A percentile compares a stretch with the other conserved stretches of the same genome.
Evolutionary conservation across 2,329 filamentous ascomycete species (phyloP).

Genomic region (Aspergillus proliferans): DNA sequence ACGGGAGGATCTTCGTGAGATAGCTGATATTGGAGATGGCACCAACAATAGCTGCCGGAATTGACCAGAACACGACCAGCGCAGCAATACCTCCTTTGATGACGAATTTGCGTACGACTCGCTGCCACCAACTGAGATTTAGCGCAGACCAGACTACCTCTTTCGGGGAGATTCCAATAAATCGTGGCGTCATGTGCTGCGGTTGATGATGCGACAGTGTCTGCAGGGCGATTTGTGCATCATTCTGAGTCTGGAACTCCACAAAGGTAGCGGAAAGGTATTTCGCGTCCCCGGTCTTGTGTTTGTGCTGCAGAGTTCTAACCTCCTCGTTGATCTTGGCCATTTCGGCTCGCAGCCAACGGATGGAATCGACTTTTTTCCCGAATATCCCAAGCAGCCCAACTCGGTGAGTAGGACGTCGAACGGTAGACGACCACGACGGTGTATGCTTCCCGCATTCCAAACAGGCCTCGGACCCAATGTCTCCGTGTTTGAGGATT

Average conservation of each 20-base stretch:
- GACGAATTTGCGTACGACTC: conserved; percentile 63
- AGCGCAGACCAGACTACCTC: conserved; percentile 89
- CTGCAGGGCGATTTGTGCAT: conserved; percentile 81
- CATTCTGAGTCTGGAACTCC: conserved; percentile 74
- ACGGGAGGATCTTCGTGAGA: conserved; percentile 49
- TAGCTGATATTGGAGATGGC: conserved; percentile 78
- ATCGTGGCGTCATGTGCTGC: conserved; percentile 80
- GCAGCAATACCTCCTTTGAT: conserved; percentile 65
- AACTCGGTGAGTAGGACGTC: conserved; percentile 66
- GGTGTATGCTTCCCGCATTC: conserved; percentile 26
- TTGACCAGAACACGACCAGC: conserved; percentile 80
- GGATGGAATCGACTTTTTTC: conserved; percentile 83
- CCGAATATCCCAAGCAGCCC: conserved; percentile 66
- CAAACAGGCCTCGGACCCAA: conserved; percentile 15
- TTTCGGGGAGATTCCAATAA: conserved; percentile 70
- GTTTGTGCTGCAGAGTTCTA: conserved; percentile 58
- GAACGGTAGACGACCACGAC: conserved; percentile 30
- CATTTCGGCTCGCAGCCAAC: conserved; percentile 73
- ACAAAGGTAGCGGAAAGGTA: conserved; percentile 75
- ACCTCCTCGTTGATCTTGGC: conserved; percentile 64
- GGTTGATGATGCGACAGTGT: conserved; percentile 78
- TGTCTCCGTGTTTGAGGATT: conserved; percentile 36
- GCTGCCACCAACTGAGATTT: conserved; percentile 75
- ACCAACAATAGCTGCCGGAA: conserved; percentile 72
- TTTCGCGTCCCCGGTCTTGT: conserved; percentile 58